Evolutionary conservation across 805 yeast genomes (phyloP), one percentile per base, ranked within the genome.

Genomic region (Ogataea pilisensis): DNA sequence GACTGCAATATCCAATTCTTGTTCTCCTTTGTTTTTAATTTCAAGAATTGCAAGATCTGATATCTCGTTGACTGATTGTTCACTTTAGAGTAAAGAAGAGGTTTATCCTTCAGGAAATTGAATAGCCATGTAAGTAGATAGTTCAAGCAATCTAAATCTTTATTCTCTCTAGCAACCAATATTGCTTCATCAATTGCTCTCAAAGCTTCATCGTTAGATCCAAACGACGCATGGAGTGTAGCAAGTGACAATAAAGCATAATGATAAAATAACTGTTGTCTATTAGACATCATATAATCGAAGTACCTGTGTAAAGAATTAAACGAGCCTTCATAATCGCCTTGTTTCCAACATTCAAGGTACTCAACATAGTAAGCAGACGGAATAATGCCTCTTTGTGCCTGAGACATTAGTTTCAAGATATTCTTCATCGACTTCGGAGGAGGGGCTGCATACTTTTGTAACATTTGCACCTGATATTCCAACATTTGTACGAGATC

Each of bases 171-270:
- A 0, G 96, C 96, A 3, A 89, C 88, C 6, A 84, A 70, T 2
- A 88, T 83, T 0, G 96, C 93, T 58, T 89, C 96, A 46, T 84
- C 87, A 8, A 88, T 84, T 1, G 95, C 82, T 48, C 82, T 72
- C 12, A 87, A 58, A 0, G 96, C 95, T 44, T 82, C 82, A 11
- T 71, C 72, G 46, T 75, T 74, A 41, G 80, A 78, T 22, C 80
- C 79, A 57, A 83, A 85, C 38, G 74, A 75, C 18, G 82, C 80
- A 49, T 86, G 88, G 31, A 85, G 63, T 0, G 85, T 70, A 0
- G 93, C 95, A 35, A 83, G 64, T 2, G 85, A 80, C 16, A 86
- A 68, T 25, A 87, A 65, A 1, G 95, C 90, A 58, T 82, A 82
- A 54, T 86, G 95, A 53, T 85, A 86, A 49, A 78, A 79, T 33